Evolutionary conservation across 2,329 filamentous ascomycete species (phyloP), one percentile per base, ranked within the genome.

Genomic region (Huntiella bhutanensis): DNA sequence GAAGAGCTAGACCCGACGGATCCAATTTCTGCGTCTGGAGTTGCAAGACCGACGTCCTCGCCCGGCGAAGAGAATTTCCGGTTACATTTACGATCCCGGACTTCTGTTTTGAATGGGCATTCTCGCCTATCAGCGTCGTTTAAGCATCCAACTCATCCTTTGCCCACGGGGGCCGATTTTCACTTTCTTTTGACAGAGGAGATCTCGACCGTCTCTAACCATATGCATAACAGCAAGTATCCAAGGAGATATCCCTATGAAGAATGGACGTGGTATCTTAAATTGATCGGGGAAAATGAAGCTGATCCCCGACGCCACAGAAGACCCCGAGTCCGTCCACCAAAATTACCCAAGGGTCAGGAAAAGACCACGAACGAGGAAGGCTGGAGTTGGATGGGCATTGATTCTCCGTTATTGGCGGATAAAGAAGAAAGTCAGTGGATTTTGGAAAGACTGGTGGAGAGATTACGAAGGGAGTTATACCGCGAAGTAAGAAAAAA

Each of bases 181-280:
- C 71, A 73, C 41, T 67, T 78, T 33, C 64, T 86, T 4, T 75
- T 94, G 7, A 75, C 82, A 2, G 69, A 75, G 33, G 78, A 82
- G 52, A 91, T 94, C 47, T 67, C 73, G 11, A 67, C 65, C 19
- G 73, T 83, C 1, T 74, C 75, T 1, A 49, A 51, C n/a, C 64
- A 71, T 41, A 74, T 91, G 55, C 63, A 82, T 33, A 70, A 72
- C 13, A 16, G 5, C 28, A 68, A 72, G 2, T 66, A 70, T 0
- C 17, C 34, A 10, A 77, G 76, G 47, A 70, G 69, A 46, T 95
- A 94, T 58, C 68, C 66, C 0, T 95, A 86, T 52, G 76, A 86
- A 53, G 80, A 93, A 57, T 93, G 86, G 87, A 80, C 81, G 0
- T 82, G 83, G 64, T 91, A 84, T 54, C 77, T 87, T 5, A 72